These are phyloP conservation scores for Diaporthe sp. DNA, from an alignment of 2,329 filamentous ascomycete genomes.

Conservation along the genomic window DNA sequence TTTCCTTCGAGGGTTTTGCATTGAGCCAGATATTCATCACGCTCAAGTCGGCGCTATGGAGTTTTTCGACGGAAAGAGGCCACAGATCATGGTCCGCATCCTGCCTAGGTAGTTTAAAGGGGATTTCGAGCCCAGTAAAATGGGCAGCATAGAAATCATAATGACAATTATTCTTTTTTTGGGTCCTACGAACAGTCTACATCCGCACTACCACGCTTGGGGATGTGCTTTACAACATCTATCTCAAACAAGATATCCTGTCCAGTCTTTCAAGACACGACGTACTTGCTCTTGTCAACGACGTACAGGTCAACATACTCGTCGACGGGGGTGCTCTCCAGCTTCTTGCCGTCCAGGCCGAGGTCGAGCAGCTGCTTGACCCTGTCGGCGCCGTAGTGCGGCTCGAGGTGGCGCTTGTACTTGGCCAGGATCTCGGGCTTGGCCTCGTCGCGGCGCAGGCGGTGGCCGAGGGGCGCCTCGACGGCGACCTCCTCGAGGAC, in stretches of 20 bases:
- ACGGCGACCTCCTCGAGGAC: slow-evolving; percentile 91
- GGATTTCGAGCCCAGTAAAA: background rate
- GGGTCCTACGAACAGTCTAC: background rate
- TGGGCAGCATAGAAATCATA: slow-evolving; percentile 19
- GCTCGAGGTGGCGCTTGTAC: slow-evolving; percentile 91
- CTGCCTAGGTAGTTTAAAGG: background rate
- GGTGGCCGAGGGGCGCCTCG: slow-evolving; percentile 95
- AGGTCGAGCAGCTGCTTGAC: slow-evolving; percentile 88
- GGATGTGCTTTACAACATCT: background rate
- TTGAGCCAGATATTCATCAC: background rate
- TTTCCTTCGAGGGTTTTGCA: background rate
- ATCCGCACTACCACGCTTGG: background rate
- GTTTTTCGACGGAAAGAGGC: slow-evolving; percentile 1
- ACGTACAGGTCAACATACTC: slow-evolving; percentile 88
- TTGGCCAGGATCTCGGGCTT: slow-evolving; percentile 97
- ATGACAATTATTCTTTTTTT: slow-evolving; percentile 8
- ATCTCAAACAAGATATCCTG: background rate
- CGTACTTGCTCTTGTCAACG: slow-evolving; percentile 42
- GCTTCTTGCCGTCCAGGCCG: slow-evolving; percentile 79
- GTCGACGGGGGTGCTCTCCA: slow-evolving; percentile 88
- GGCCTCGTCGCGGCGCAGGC: slow-evolving; percentile 91
- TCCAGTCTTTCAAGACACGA: slow-evolving; percentile 20
- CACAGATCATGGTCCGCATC: slow-evolving; percentile 13
- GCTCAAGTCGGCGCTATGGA: slow-evolving; percentile 28
- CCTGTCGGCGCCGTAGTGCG: slow-evolving; percentile 82